phyloP scores from a whole-genome alignment of 768 basidiomycete genomes.

The Cystoderma amianthinum region DNA sequence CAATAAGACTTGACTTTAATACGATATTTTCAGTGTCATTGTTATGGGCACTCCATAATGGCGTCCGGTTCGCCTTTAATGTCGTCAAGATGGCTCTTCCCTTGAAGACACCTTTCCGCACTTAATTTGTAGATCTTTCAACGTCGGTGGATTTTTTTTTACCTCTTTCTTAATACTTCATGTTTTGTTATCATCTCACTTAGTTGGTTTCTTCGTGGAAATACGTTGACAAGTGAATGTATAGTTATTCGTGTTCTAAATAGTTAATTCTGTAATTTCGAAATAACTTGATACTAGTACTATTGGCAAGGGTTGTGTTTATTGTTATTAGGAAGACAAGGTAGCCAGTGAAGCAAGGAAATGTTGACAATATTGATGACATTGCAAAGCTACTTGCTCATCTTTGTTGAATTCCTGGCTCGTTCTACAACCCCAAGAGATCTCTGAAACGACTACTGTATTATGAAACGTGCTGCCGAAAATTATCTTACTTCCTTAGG shows the following conservation, averaged over 20 bases:
- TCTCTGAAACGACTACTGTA: not conserved
- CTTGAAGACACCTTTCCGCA: slow-evolving; percentile 31
- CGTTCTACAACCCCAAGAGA: not conserved
- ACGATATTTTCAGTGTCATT: slow-evolving; percentile 41
- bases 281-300: too few relatives aligned
- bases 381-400: not conserved
- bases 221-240: too few relatives aligned
- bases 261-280: too few relatives aligned
- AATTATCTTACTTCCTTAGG: slow-evolving; percentile 2
- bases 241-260: too few relatives aligned
- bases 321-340: too few relatives aligned
- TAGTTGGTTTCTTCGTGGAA: too few relatives aligned
- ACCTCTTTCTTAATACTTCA: slow-evolving; percentile 6
- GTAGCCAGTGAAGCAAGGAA: too few relatives aligned
- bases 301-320: too few relatives aligned
- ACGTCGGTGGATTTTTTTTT: slow-evolving; percentile 6
- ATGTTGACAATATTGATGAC: too few relatives aligned
- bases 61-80: slow-evolving; percentile 44
- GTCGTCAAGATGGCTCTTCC: slow-evolving; percentile 41
- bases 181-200: too few relatives aligned
- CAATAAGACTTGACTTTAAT: slow-evolving; percentile 3
- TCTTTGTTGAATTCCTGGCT: not conserved
- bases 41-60: slow-evolving; percentile 53
- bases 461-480: not conserved
- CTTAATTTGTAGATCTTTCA: slow-evolving; percentile 20